phyloP scores from a whole-genome alignment of 176 grass and related monocot genomes.

The Dactylis glomerata region DNA sequence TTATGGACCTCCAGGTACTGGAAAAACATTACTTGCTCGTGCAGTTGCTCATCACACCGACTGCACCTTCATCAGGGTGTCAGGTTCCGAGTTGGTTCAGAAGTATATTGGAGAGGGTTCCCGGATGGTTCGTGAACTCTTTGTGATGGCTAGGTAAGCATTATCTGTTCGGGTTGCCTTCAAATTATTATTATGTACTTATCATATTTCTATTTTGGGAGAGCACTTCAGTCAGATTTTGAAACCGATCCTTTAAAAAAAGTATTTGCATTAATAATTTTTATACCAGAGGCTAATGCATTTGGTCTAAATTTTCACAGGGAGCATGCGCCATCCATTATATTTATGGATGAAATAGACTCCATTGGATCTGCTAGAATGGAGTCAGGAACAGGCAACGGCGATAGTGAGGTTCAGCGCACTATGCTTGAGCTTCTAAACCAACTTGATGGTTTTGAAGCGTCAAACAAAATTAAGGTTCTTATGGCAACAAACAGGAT shows the following conservation, averaged over 20 bases:
- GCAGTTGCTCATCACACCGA: slow-evolving; percentile 99
- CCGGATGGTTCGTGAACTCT: slow-evolving; percentile 93
- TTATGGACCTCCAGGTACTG: slow-evolving; percentile 95
- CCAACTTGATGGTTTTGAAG: slow-evolving; percentile 98
- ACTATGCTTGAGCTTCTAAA: slow-evolving; percentile 99
- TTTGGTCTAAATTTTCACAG: slow-evolving; percentile 38
- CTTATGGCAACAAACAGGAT: slow-evolving; percentile 80
- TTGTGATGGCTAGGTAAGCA: slow-evolving; percentile 94
- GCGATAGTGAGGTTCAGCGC: slow-evolving; percentile 96
- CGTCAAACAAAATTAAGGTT: slow-evolving; percentile 97
- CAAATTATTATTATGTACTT: background rate
- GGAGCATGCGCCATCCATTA: slow-evolving; percentile 97
- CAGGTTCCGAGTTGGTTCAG: slow-evolving; percentile 96
- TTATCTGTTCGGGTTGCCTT: background rate
- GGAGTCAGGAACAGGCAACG: slow-evolving; percentile 72
- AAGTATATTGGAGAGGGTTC: slow-evolving; percentile 99
- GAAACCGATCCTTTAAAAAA: background rate
- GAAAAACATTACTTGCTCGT: slow-evolving; percentile 89
- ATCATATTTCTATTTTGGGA: background rate
- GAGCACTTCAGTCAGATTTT: background rate
- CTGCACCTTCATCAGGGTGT: slow-evolving; percentile 98
- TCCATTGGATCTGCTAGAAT: slow-evolving; percentile 93
- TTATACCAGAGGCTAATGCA: background rate
- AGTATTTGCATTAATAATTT: background rate
- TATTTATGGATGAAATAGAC: slow-evolving; percentile 99